Evolutionary conservation across 2,329 filamentous ascomycete species (phyloP).

Genomic region (Penicillium freii): DNA sequence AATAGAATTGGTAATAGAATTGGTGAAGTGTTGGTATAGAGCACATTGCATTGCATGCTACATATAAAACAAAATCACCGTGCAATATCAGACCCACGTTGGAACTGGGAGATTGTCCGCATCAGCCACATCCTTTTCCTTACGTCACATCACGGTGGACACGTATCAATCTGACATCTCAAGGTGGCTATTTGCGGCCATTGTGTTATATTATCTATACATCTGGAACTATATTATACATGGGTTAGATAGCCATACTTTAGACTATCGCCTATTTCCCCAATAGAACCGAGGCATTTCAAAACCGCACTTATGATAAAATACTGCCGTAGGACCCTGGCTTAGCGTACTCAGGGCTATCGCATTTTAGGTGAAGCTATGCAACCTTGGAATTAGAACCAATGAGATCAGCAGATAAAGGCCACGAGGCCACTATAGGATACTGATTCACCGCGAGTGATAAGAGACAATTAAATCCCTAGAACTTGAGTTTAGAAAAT

Average conservation of each 20-base stretch:
- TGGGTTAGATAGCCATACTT: neutral
- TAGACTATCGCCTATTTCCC: neutral
- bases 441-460: neutral
- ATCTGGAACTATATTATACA: neutral
- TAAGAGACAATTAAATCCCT: neutral
- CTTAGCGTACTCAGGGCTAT: neutral
- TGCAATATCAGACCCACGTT: conserved; percentile 5
- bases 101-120: neutral
- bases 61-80: neutral
- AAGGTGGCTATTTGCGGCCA: neutral
- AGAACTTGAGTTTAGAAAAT: neutral
- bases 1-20: neutral
- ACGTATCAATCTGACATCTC: neutral
- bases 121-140: conserved; percentile 3
- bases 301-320: neutral
- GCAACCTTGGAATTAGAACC: neutral
- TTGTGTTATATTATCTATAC: neutral
- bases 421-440: neutral
- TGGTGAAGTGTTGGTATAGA: neutral
- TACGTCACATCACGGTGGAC: conserved; percentile 25
- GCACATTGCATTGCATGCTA: neutral
- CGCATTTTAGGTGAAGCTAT: neutral
- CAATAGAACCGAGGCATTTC: neutral
- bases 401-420: conserved; percentile 4
- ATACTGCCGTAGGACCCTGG: neutral